phyloP scores from a whole-genome alignment of 306 rosid genomes.

The Ochetophila trinervis region DNA sequence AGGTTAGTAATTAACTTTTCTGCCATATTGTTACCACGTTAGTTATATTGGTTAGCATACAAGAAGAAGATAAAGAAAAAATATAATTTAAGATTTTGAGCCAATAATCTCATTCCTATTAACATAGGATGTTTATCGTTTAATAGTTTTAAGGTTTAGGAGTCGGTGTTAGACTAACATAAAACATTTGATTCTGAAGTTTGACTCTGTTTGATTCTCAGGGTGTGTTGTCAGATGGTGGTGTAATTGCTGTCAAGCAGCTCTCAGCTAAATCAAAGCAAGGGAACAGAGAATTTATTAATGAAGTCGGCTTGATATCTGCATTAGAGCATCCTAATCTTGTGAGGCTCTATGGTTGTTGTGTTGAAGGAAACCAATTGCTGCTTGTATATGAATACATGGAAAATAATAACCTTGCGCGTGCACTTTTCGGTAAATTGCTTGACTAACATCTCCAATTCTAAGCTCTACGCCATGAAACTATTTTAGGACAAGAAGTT shows the following conservation, averaged over 20 bases:
- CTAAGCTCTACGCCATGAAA: not conserved
- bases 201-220: constrained; percentile 5
- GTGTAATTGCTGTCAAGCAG: constrained; percentile 53
- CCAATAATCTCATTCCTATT: too few relatives aligned
- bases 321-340: constrained; percentile 54
- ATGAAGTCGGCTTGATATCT: constrained; percentile 54
- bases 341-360: constrained; percentile 54
- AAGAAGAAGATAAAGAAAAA: too few relatives aligned
- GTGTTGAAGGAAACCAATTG: constrained; percentile 46
- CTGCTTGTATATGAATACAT: constrained; percentile 57
- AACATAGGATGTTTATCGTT: too few relatives aligned
- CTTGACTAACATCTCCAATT: constrained; percentile 5
- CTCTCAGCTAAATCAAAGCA: constrained; percentile 49
- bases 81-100: too few relatives aligned
- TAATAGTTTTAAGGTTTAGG: too few relatives aligned
- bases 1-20: constrained; percentile 34
- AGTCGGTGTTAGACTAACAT: not conserved
- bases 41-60: too few relatives aligned
- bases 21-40: too few relatives aligned
- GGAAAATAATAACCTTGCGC: constrained; percentile 53
- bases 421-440: constrained; percentile 45
- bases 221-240: constrained; percentile 50
- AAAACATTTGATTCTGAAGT: not conserved
- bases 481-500: not conserved
- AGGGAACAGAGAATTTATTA: constrained; percentile 52